These are phyloP conservation scores for Phytomonas sp. DNA, from an alignment of 208 protist genomes.

Conservation along the genomic window DNA sequence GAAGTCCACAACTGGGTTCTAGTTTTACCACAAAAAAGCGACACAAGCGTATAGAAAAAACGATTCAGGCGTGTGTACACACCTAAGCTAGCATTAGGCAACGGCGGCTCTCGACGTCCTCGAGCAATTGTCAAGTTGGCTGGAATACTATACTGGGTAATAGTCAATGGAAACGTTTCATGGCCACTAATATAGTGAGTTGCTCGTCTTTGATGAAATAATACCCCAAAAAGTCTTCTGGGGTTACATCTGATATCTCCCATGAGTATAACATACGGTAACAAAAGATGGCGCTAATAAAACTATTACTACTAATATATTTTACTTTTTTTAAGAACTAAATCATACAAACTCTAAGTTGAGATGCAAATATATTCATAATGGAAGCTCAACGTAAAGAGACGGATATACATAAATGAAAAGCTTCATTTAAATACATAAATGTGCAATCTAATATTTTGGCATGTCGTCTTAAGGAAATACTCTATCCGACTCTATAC, in stretches of 20 bases:
- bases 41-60: not conserved
- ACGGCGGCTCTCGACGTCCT: not conserved
- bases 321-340: not conserved
- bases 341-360: not conserved
- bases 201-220: not conserved
- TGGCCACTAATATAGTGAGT: not conserved
- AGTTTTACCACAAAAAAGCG: not conserved
- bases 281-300: not conserved
- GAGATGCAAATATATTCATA: not conserved
- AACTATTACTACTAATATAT: not conserved
- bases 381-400: not conserved
- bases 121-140: not conserved
- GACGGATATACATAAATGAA: not conserved
- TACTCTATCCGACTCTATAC: not conserved
- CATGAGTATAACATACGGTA: not conserved
- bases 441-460: not conserved
- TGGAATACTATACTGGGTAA: not conserved
- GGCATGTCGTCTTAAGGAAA: not conserved
- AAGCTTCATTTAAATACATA: not conserved
- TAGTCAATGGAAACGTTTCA: not conserved
- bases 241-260: not conserved
- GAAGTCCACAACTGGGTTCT: not conserved
- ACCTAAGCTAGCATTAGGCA: not conserved
- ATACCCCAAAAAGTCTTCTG: not conserved
- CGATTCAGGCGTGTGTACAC: not conserved